Evolutionary conservation across 768 basidiomycete genomes (phyloP).

Genomic region (Hygrophoropsis aurantiaca): DNA sequence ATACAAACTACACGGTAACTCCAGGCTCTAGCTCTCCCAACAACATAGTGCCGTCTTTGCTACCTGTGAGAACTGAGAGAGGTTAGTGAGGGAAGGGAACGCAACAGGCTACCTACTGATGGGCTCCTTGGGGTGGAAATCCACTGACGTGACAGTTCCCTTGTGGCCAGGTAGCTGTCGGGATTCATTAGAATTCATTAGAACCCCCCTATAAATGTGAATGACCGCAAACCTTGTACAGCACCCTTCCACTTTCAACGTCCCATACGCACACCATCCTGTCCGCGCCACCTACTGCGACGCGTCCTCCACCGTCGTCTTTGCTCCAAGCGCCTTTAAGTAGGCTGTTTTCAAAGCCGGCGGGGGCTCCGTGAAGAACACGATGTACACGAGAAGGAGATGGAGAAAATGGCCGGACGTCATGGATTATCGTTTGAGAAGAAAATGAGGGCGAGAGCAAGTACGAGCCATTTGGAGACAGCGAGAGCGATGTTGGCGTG

Average conservation of each 20-base stretch:
- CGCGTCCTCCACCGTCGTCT: slow-evolving; percentile 77
- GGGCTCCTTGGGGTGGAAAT: slow-evolving; percentile 95
- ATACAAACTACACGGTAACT: too few relatives aligned
- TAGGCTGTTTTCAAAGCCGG: slow-evolving; percentile 90
- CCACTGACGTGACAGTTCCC: slow-evolving; percentile 93
- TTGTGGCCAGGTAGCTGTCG: slow-evolving; percentile 89
- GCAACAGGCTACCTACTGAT: slow-evolving; percentile 62
- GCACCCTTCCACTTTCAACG: slow-evolving; percentile 69
- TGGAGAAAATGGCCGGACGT: slow-evolving; percentile 91
- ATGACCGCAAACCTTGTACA: slow-evolving; percentile 66
- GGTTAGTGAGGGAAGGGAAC: not conserved
- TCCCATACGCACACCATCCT: slow-evolving; percentile 87
- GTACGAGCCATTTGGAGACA: slow-evolving; percentile 87
- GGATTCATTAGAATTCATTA: not conserved
- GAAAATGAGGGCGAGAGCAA: slow-evolving; percentile 91
- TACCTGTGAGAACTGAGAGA: slow-evolving; percentile 76
- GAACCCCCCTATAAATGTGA: not conserved
- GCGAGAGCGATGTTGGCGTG: slow-evolving; percentile 88
- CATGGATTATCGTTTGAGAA: slow-evolving; percentile 86
- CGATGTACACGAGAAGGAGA: slow-evolving; percentile 81
- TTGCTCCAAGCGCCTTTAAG: slow-evolving; percentile 86
- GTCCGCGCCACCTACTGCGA: slow-evolving; percentile 89
- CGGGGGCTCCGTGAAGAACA: slow-evolving; percentile 77
- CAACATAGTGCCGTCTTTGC: slow-evolving; percentile 92
- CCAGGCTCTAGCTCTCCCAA: slow-evolving; percentile 81